A percentile compares a stretch with the other conserved stretches of the same genome.
Conservation (phyloP, 768 basidiomycete genomes). For the Hygrophorus pudorinus region DNA sequence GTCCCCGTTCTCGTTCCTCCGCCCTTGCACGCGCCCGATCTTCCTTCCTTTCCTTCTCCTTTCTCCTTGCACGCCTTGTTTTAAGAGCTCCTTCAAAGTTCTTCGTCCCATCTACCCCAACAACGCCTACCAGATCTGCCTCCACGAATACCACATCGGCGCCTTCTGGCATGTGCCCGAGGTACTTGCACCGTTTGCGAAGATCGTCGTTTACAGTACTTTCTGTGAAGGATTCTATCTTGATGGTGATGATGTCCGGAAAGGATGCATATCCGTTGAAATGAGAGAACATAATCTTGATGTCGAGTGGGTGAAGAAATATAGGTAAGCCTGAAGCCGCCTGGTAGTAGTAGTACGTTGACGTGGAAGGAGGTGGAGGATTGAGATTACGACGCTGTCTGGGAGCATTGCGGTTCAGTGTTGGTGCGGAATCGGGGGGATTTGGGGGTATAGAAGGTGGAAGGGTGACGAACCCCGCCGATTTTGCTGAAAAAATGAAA, state of each 20-base stretch:
- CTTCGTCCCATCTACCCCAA: slow-evolving; percentile 65
- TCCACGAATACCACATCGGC: slow-evolving; percentile 94
- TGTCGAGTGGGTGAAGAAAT: slow-evolving; percentile 93
- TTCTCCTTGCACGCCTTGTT: slow-evolving; percentile 60
- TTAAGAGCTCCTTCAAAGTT: slow-evolving; percentile 79
- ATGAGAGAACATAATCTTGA: slow-evolving; percentile 82
- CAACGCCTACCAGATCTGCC: slow-evolving; percentile 69
- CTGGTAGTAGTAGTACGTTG: slow-evolving; percentile 95
- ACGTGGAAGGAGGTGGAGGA: slow-evolving; percentile 77
- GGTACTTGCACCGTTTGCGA: slow-evolving; percentile 91
- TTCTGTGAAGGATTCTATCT: slow-evolving; percentile 68
- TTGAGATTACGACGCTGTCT: slow-evolving; percentile 72
- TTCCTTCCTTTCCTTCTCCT: slow-evolving; percentile 79
- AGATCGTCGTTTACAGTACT: slow-evolving; percentile 88
- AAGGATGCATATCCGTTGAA: slow-evolving; percentile 75
- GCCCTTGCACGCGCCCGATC: slow-evolving; percentile 72
- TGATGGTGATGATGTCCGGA: slow-evolving; percentile 71
- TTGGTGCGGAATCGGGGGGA: slow-evolving; percentile 4
- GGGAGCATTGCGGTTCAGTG: slow-evolving; percentile 32
- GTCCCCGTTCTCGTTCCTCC: slow-evolving; percentile 68
- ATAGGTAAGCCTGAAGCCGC: slow-evolving; percentile 83
- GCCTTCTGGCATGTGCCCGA: slow-evolving; percentile 83
- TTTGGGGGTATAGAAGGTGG: slow-evolving; percentile 4
- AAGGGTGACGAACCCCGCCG: slow-evolving; percentile 11
- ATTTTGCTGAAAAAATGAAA: slow-evolving; percentile 41